Percentiles rank a stretch among this genome's conserved stretches.
Conservation (phyloP, 1,284 basidiomycete genomes). For the Ustilago curta region DNA sequence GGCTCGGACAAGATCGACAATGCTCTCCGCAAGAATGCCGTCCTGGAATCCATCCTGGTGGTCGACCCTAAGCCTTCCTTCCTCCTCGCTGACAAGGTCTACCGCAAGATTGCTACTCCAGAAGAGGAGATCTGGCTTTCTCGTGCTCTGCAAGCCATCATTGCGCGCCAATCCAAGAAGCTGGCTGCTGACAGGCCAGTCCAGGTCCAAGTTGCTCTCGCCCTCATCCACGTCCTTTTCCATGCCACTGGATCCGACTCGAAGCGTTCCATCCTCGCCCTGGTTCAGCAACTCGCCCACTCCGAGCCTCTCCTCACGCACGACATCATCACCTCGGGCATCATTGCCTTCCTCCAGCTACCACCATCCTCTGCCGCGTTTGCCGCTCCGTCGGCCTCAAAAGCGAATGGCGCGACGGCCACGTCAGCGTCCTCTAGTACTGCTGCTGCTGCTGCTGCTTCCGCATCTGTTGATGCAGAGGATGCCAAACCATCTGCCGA, state of each 20-base stretch:
- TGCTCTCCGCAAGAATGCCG: conserved; percentile 40
- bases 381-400: conserved; percentile 20
- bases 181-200: conserved; percentile 42
- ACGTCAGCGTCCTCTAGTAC: conserved; percentile 13
- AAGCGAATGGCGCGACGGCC: conserved; percentile 26
- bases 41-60: conserved; percentile 46
- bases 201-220: conserved; percentile 38
- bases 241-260: conserved; percentile 36
- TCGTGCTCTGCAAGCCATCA: conserved; percentile 41
- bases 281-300: conserved; percentile 30
- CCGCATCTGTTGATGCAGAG: conserved; percentile 37
- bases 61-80: conserved; percentile 64
- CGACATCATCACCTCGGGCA: conserved; percentile 41
- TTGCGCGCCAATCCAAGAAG: conserved; percentile 17
- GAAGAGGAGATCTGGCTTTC: conserved; percentile 61
- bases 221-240: conserved; percentile 51
- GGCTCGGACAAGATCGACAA: conserved; percentile 47
- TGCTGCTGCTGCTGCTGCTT: conserved; percentile 14
- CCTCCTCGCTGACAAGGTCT: conserved; percentile 64
- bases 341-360: conserved; percentile 43
- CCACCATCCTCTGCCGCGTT: background rate
- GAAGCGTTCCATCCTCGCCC: conserved; percentile 27
- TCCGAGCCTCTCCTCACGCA: conserved; percentile 42
- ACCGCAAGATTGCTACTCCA: conserved; percentile 53
- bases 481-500: conserved; percentile 44